phyloP scores from a whole-genome alignment of 2,329 filamentous ascomycete species.

The Hysterium pulicare region DNA sequence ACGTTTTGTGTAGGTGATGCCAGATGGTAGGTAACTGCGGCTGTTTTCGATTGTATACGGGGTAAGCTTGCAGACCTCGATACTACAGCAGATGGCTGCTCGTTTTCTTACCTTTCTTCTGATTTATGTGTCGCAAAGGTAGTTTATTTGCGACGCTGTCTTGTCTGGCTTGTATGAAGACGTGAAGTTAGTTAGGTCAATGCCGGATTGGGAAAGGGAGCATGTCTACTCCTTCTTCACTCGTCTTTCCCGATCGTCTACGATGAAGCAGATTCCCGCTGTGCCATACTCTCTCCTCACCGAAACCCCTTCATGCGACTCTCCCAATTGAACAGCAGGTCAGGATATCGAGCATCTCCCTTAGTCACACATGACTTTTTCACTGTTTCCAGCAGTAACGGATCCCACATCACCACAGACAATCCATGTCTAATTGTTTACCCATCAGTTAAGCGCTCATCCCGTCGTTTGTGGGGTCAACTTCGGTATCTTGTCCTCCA shows the following conservation, averaged over 20 bases:
- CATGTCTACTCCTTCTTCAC: constrained; percentile 9
- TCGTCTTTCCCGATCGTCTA: too few relatives aligned
- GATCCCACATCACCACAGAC: constrained; percentile 32
- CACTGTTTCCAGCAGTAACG: constrained; percentile 32
- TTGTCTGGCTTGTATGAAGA: neutral
- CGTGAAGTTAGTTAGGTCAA: neutral
- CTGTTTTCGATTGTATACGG: too few relatives aligned
- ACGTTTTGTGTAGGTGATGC: too few relatives aligned
- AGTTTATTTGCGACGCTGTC: too few relatives aligned
- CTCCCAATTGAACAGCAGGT: constrained; percentile 21
- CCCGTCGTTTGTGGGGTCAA: constrained; percentile 19
- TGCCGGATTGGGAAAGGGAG: neutral
- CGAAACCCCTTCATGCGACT: constrained; percentile 16
- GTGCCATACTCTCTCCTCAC: too few relatives aligned
- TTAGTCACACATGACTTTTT: constrained; percentile 39
- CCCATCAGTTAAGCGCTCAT: constrained; percentile 20
- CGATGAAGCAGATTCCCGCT: too few relatives aligned
- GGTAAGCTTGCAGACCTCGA: too few relatives aligned
- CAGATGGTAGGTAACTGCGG: too few relatives aligned
- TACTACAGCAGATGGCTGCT: too few relatives aligned
- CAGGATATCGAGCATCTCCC: constrained; percentile 36
- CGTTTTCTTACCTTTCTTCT: too few relatives aligned
- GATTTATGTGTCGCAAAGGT: too few relatives aligned
- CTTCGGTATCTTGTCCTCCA: constrained; percentile 6
- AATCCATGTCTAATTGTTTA: constrained; percentile 27